Conservation (phyloP, 2,329 filamentous ascomycete species). For the Aspergillus thermomutatus region DNA sequence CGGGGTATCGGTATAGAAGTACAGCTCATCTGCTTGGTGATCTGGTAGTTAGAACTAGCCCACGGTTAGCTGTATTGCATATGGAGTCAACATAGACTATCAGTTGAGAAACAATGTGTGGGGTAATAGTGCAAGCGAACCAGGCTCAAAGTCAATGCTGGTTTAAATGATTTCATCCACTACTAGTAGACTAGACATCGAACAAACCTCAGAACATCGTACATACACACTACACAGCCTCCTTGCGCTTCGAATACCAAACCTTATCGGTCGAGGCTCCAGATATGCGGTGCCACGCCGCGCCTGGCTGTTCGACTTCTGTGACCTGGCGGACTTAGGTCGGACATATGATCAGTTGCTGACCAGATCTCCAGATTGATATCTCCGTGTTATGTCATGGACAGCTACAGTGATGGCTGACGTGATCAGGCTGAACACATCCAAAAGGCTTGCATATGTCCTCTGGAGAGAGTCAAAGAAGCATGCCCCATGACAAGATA, state of each 20-base stretch:
- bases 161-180: too few relatives aligned
- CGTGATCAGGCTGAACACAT: background rate
- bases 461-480: background rate
- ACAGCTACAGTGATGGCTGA: background rate
- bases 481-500: too few relatives aligned
- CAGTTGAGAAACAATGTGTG: background rate
- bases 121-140: background rate
- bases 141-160: background rate
- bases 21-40: too few relatives aligned
- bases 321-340: background rate
- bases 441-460: background rate
- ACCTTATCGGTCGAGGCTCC: background rate
- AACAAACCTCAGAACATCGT: background rate
- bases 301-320: background rate
- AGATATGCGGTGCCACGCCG: background rate
- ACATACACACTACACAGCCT: background rate
- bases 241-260: background rate
- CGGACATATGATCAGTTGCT: background rate
- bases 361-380: background rate
- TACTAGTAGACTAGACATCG: background rate
- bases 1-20: too few relatives aligned
- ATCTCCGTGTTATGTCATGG: background rate
- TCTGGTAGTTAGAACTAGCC: too few relatives aligned
- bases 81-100: background rate
- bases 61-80: too few relatives aligned